A percentile compares a stretch with the other conserved stretches of the same genome.
Evolutionary conservation across 768 basidiomycete genomes (phyloP).

Genomic region (Boletus rex-veris): DNA sequence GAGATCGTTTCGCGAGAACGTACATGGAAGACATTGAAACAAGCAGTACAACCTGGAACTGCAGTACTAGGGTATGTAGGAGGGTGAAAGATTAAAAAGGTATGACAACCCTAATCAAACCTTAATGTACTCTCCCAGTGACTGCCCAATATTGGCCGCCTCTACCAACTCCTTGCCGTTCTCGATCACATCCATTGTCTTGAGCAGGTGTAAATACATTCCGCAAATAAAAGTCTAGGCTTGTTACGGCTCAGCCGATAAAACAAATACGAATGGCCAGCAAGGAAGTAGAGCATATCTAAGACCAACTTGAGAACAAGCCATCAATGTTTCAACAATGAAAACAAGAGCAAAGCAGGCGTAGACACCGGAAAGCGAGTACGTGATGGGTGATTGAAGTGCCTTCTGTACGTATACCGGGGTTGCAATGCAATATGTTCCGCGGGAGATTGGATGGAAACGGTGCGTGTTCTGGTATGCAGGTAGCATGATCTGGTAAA

Average conservation of each 20-base stretch:
- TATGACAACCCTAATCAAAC: too few species aligned
- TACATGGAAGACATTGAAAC: constrained; percentile 26
- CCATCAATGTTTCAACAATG: constrained; percentile 3
- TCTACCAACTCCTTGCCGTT: too few species aligned
- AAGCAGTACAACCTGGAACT: background rate
- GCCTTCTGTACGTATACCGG: constrained; percentile 7
- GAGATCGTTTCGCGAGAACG: constrained; percentile 3
- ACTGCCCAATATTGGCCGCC: too few species aligned
- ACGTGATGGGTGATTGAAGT: constrained; percentile 3
- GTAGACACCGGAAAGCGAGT: constrained; percentile 12
- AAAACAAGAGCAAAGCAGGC: constrained; percentile 14
- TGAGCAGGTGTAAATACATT: background rate
- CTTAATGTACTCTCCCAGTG: too few species aligned
- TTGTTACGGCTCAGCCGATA: constrained; percentile 13
- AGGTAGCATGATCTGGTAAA: background rate
- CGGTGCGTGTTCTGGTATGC: background rate
- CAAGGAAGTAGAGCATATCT: background rate
- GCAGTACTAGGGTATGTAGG: background rate
- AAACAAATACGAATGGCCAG: constrained; percentile 3
- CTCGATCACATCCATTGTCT: background rate
- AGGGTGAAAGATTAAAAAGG: too few species aligned
- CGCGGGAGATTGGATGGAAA: background rate
- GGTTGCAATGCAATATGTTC: background rate
- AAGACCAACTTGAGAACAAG: constrained; percentile 9
- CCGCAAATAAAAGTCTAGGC: background rate